phyloP scores from a whole-genome alignment of 805 yeast genomes.

The Debaryomyces prosopidis region DNA sequence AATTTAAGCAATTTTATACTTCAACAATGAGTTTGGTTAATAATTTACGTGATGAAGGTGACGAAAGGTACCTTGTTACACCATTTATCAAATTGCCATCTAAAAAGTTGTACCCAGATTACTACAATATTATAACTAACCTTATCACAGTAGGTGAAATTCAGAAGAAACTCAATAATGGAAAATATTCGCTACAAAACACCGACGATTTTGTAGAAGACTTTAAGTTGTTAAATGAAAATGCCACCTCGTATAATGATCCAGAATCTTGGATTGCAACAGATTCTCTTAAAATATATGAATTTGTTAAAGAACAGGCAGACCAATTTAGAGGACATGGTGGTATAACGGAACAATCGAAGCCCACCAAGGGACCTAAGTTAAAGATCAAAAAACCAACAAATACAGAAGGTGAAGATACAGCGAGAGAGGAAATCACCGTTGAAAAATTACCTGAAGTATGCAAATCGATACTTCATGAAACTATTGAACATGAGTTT shows the following conservation, averaged over 20 bases:
- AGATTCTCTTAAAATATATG: slow-evolving; percentile 58
- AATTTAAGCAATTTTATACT: slow-evolving; percentile 26
- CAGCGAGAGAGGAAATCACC: slow-evolving; percentile 10
- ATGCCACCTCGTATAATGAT: slow-evolving; percentile 42
- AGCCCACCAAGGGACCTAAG: slow-evolving; percentile 8
- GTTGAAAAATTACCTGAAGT: slow-evolving; percentile 19
- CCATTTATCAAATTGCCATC: slow-evolving; percentile 37
- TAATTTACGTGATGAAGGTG: slow-evolving; percentile 30
- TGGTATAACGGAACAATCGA: background rate
- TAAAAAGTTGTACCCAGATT: slow-evolving; percentile 41
- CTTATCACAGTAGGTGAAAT: slow-evolving; percentile 39
- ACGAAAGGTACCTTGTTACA: slow-evolving; percentile 20
- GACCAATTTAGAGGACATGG: slow-evolving; percentile 27
- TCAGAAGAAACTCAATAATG: slow-evolving; percentile 41
- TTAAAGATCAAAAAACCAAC: slow-evolving; percentile 11
- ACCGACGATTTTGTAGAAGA: slow-evolving; percentile 41
- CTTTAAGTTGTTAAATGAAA: slow-evolving; percentile 35
- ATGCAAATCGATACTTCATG: slow-evolving; percentile 31
- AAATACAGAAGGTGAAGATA: slow-evolving; percentile 5
- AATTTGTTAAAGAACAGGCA: slow-evolving; percentile 55
- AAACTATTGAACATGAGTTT: slow-evolving; percentile 44
- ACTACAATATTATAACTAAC: slow-evolving; percentile 31
- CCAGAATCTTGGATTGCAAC: slow-evolving; percentile 57
- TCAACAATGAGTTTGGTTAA: slow-evolving; percentile 33
- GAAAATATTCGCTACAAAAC: slow-evolving; percentile 33